Evolutionary conservation across 2,329 filamentous ascomycete genomes (phyloP), one percentile per base, ranked within the genome.

Genomic region (Colletotrichum sp.): DNA sequence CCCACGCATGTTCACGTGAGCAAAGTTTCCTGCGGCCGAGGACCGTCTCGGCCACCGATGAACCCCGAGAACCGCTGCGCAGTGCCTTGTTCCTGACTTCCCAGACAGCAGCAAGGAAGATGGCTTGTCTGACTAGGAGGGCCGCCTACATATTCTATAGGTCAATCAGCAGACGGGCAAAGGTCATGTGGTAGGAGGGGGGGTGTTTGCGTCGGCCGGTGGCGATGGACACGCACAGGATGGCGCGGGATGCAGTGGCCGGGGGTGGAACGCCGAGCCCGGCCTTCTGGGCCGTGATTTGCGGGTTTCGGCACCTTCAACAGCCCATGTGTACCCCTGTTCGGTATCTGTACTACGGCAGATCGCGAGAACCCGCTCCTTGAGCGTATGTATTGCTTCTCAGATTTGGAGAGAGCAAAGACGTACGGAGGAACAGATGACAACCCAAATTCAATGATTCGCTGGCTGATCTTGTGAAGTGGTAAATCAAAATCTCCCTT

Each of bases 1-100:
- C 65, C 66, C 65, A 64, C 57, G 13, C 15, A 6, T 10, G 15
- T 39, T 69, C 71, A 73, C 66, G 71, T 73, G 71, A 73, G 66
- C 15, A 26, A 18, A 6, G 60, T 1, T 4, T 5, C 6, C 32
- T 73, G 71, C 66, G 21, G 10, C 66, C 32, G 21, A 24, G n/a
- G 15, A 21, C 18, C 16, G 13, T 24, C 44, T 39, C 52, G 8
- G 52, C 24, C 13, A 15, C 52, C 30, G 6, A 44, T 24, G 21
- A 8, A 39, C 52, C 12, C 9, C 66, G 21, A 69, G n/a, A 39
- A 34, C 32, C 6, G 15, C 5, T 21, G 21, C 16, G 36, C 64
- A 7, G 6, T 28, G 13, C 12, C 49, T 18, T 12, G 57, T 62
- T 52, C 57, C 68, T 66, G 62, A 16, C 30, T 28, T 44, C 21